phyloP scores from a whole-genome alignment of 2,329 filamentous ascomycete genomes.

The Pseudogymnoascus sp. region DNA sequence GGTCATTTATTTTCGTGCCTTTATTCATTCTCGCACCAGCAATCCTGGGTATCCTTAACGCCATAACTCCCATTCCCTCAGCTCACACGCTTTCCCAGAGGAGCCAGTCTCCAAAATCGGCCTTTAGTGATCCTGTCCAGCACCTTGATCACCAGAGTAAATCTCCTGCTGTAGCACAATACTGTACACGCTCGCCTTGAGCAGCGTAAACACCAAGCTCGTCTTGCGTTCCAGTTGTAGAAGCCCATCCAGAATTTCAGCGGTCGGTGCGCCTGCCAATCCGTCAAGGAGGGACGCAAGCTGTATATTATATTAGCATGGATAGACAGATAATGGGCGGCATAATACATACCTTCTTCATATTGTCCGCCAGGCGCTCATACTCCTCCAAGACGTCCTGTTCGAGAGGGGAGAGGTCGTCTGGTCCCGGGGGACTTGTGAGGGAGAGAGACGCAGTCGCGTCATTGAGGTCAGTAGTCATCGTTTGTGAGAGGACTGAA shows the following conservation, averaged over 20 bases:
- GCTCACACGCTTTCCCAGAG: not conserved
- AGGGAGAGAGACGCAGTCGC: constrained; percentile 11
- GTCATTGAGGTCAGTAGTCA: constrained; percentile 17
- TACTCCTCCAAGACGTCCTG: constrained; percentile 96
- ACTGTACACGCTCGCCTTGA: constrained; percentile 97
- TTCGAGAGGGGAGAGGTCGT: constrained; percentile 68
- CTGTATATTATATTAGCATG: constrained; percentile 32
- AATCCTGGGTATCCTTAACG: constrained; percentile 4
- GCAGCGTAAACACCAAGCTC: constrained; percentile 83
- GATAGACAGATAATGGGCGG: not conserved
- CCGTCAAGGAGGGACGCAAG: constrained; percentile 52
- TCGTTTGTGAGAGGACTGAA: constrained; percentile 2
- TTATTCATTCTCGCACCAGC: not conserved
- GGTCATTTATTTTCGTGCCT: not conserved
- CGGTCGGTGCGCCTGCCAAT: constrained; percentile 63
- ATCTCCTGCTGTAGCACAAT: constrained; percentile 98
- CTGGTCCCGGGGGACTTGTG: constrained; percentile 25
- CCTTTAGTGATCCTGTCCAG: constrained; percentile 24
- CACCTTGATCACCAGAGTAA: constrained; percentile 52
- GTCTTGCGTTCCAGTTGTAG: constrained; percentile 89
- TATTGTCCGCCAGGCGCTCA: constrained; percentile 74
- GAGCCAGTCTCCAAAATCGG: not conserved
- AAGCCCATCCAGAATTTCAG: constrained; percentile 78
- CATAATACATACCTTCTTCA: constrained; percentile 63
- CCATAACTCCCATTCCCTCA: not conserved